These are phyloP conservation scores for Sarocladiaceae sp. DNA, from an alignment of 2,329 filamentous ascomycete species.

Conservation along the genomic window DNA sequence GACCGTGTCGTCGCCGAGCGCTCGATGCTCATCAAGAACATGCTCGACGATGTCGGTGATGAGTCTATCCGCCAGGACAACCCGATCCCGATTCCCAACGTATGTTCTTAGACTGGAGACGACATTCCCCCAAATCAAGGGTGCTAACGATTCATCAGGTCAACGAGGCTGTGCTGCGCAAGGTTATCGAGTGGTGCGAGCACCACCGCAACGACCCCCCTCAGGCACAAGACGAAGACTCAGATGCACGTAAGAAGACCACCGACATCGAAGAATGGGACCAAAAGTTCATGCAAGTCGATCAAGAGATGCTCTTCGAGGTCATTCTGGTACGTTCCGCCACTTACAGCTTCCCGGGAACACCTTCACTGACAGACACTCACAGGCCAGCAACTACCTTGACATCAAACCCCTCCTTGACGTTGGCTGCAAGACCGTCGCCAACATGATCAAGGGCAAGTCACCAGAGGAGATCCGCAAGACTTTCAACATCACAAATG, in stretches of 20 bases:
- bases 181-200: conserved; percentile 97
- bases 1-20: conserved; percentile 85
- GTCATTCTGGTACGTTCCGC: conserved; percentile 77
- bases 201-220: conserved; percentile 89
- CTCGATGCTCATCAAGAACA: conserved; percentile 94
- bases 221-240: conserved; percentile 80
- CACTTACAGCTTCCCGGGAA: background rate
- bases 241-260: conserved; percentile 93
- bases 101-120: conserved; percentile 33
- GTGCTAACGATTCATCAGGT: conserved; percentile 48
- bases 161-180: conserved; percentile 88
- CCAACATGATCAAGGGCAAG: conserved; percentile 99
- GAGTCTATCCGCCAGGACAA: conserved; percentile 48
- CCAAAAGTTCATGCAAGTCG: conserved; percentile 99
- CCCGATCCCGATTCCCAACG: conserved; percentile 84
- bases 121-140: conserved; percentile 12
- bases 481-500: conserved; percentile 99
- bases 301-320: conserved; percentile 99
- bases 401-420: conserved; percentile 98
- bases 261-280: conserved; percentile 99
- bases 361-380: conserved; percentile 18
- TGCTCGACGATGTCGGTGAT: conserved; percentile 89
- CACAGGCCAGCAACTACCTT: conserved; percentile 90
- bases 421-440: conserved; percentile 98
- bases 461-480: conserved; percentile 98